phyloP scores from a whole-genome alignment of 441 rosid species.

The Bocquillonia castaneifolia region DNA sequence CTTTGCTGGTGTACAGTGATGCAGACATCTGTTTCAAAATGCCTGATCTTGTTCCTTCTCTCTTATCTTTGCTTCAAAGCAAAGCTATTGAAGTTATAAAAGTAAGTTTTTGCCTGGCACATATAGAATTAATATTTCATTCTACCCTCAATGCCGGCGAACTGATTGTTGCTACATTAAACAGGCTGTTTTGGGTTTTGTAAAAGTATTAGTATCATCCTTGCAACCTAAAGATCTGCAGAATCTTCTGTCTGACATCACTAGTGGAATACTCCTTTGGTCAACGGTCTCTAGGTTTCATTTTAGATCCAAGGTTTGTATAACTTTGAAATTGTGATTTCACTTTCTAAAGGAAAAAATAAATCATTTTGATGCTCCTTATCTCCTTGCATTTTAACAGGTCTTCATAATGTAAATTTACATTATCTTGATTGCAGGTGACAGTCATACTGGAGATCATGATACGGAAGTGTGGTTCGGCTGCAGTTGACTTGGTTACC shows the following conservation, averaged over 20 bases:
- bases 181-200: constrained; percentile 87
- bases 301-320: constrained; percentile 67
- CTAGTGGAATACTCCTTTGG: constrained; percentile 65
- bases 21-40: constrained; percentile 52
- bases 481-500: constrained; percentile 52
- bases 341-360: background rate
- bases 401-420: constrained; percentile 12
- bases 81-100: constrained; percentile 82
- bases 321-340: background rate
- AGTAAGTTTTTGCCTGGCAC: constrained; percentile 32
- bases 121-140: background rate
- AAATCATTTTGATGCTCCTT: background rate
- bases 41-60: constrained; percentile 66
- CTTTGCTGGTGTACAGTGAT: constrained; percentile 62
- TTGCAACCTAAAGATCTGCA: constrained; percentile 60
- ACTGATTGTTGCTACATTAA: constrained; percentile 18
- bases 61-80: constrained; percentile 71
- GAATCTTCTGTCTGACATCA: constrained; percentile 46
- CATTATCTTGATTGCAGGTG: constrained; percentile 48
- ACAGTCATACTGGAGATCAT: constrained; percentile 78
- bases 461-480: constrained; percentile 76
- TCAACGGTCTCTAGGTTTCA: constrained; percentile 84
- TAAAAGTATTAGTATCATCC: constrained; percentile 81
- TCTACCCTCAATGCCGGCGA: constrained; percentile 1
- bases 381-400: background rate